Conservation (phyloP, 2,329 filamentous ascomycete genomes). For the Clarireedia sp. region DNA sequence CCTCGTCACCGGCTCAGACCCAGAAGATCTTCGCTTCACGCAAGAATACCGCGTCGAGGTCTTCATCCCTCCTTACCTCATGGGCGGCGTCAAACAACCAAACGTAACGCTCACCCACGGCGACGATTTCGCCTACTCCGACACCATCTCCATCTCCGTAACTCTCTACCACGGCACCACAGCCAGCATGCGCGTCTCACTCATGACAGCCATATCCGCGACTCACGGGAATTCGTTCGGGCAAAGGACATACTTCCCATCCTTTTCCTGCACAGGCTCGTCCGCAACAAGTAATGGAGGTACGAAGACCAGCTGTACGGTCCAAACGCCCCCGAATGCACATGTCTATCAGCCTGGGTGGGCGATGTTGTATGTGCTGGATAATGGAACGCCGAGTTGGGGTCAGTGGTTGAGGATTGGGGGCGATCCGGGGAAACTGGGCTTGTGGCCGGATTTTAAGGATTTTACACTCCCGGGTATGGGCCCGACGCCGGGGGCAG, state of each 20-base stretch:
- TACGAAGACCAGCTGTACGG: slow-evolving; percentile 19
- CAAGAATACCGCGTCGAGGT: slow-evolving; percentile 55
- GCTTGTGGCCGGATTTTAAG: slow-evolving; percentile 50
- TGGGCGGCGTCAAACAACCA: slow-evolving; percentile 42
- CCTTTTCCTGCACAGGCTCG: slow-evolving; percentile 17
- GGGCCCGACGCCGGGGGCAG: slow-evolving; percentile 1
- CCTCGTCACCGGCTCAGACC: slow-evolving; percentile 46
- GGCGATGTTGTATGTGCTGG: slow-evolving; percentile 57
- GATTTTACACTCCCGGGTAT: slow-evolving; percentile 28
- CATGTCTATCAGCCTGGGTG: slow-evolving; percentile 53
- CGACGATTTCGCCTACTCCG: slow-evolving; percentile 4
- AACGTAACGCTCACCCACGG: slow-evolving; percentile 40
- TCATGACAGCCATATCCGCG: slow-evolving; percentile 4
- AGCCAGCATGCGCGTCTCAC: neutral
- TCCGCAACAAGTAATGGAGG: slow-evolving; percentile 3
- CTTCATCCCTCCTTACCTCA: slow-evolving; percentile 55
- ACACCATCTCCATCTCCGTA: neutral
- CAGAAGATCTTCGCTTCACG: slow-evolving; percentile 20
- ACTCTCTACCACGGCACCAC: neutral
- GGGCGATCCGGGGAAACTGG: slow-evolving; percentile 51
- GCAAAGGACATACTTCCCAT: slow-evolving; percentile 55
- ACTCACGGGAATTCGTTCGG: slow-evolving; percentile 61
- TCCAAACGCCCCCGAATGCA: slow-evolving; percentile 45
- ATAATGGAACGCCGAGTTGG: slow-evolving; percentile 51
- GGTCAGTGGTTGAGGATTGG: slow-evolving; percentile 59